These are phyloP conservation scores for Stephanodiscus triporus DNA, from an alignment of 108 stramenopile genomes.

Conservation along the genomic window DNA sequence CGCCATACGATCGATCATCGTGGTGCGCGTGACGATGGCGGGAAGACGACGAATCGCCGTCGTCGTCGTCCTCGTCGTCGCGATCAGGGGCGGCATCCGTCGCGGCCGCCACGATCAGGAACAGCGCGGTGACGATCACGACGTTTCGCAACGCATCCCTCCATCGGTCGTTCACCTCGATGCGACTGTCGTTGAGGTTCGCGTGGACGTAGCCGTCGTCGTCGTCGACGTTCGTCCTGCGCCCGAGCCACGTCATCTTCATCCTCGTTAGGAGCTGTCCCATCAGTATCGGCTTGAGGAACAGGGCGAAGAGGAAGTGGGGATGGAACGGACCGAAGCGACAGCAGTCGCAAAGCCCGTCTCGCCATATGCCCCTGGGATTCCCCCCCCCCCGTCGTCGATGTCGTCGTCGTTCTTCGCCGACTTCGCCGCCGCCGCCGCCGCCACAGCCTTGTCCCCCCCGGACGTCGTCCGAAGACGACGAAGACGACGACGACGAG, in stretches of 20 bases:
- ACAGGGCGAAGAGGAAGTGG: slow-evolving; percentile 31
- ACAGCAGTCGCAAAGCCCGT: slow-evolving; percentile 50
- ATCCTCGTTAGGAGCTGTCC: slow-evolving; percentile 52
- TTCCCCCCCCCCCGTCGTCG: slow-evolving; percentile 6
- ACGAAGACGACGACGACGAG: background rate
- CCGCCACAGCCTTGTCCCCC: background rate
- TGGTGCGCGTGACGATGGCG: background rate
- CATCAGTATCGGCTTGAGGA: slow-evolving; percentile 53
- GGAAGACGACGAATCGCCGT: background rate
- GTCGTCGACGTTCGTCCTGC: slow-evolving; percentile 11
- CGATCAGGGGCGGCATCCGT: slow-evolving; percentile 11
- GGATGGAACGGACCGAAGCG: slow-evolving; percentile 53
- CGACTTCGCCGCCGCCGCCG: background rate
- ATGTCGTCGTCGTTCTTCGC: background rate
- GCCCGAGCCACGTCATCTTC: slow-evolving; percentile 60
- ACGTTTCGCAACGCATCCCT: slow-evolving; percentile 31
- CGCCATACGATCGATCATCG: background rate
- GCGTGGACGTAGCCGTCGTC: background rate
- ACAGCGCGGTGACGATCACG: slow-evolving; percentile 18
- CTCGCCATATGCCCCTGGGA: slow-evolving; percentile 57
- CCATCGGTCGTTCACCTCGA: slow-evolving; percentile 27
- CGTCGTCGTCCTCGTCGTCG: background rate
- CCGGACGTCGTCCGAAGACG: background rate
- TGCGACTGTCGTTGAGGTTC: slow-evolving; percentile 28
- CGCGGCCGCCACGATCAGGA: slow-evolving; percentile 7